Conservation (phyloP, 1,139 yeast genomes). For the Suhomyces bribrorum region DNA sequence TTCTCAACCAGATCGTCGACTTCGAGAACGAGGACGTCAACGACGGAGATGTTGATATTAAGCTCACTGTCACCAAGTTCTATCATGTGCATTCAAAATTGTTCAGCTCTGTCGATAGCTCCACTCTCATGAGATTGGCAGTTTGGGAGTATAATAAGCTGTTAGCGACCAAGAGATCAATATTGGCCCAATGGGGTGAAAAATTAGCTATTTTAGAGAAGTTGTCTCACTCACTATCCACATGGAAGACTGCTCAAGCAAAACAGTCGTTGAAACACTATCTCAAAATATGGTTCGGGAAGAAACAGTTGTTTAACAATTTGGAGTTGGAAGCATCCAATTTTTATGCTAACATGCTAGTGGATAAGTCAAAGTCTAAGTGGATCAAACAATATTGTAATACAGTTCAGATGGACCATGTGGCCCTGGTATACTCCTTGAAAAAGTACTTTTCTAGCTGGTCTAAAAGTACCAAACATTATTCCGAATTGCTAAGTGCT, state of each 20-base stretch:
- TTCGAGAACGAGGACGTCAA: slow-evolving; percentile 32
- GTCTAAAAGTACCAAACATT: background rate
- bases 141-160: slow-evolving; percentile 16
- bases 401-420: background rate
- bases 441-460: slow-evolving; percentile 8
- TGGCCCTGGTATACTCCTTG: slow-evolving; percentile 1
- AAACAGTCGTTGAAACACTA: slow-evolving; percentile 3
- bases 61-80: slow-evolving; percentile 25
- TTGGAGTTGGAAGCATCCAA: slow-evolving; percentile 17
- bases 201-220: slow-evolving; percentile 1
- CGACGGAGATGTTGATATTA: slow-evolving; percentile 22
- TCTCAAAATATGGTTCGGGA: slow-evolving; percentile 20
- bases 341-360: slow-evolving; percentile 9
- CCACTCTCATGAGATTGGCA: slow-evolving; percentile 34
- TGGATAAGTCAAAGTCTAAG: slow-evolving; percentile 1
- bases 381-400: slow-evolving; percentile 2
- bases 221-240: background rate
- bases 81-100: slow-evolving; percentile 22
- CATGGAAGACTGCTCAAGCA: background rate
- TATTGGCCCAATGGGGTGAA: slow-evolving; percentile 17
- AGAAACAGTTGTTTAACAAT: slow-evolving; percentile 10
- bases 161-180: slow-evolving; percentile 3
- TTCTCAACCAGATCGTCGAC: slow-evolving; percentile 29
- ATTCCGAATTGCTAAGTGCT: background rate
- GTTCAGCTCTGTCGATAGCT: slow-evolving; percentile 9